These are phyloP conservation scores for Talaromyces sp. DNA, from an alignment of 2,329 filamentous ascomycete genomes.

Conservation along the genomic window DNA sequence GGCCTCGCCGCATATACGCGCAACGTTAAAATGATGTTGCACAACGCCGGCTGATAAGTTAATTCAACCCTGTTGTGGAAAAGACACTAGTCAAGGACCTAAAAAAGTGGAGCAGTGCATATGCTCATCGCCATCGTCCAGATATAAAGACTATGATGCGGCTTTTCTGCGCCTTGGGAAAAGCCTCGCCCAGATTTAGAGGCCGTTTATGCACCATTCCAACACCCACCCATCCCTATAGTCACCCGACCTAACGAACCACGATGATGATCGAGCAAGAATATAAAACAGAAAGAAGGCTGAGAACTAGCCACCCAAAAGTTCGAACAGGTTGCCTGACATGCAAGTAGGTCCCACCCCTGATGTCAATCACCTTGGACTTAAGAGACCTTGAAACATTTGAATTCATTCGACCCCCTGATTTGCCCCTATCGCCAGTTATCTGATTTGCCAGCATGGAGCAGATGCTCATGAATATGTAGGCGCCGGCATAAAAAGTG, in stretches of 20 bases:
- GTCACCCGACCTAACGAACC: neutral
- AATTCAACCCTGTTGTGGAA: neutral
- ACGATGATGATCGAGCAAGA: neutral
- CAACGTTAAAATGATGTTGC: neutral
- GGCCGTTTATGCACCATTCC: neutral
- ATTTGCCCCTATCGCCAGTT: neutral
- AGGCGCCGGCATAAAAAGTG: slow-evolving; percentile 22
- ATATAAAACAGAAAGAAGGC: neutral
- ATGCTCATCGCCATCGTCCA: neutral
- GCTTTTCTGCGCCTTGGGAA: neutral
- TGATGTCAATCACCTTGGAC: neutral
- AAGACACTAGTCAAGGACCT: neutral
- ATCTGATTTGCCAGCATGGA: slow-evolving; percentile 2
- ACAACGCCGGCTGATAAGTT: neutral
- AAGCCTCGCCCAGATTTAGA: neutral
- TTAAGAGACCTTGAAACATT: neutral
- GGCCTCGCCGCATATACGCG: slow-evolving; percentile 3
- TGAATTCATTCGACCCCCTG: neutral
- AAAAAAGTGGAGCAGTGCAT: neutral
- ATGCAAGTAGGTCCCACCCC: slow-evolving; percentile 9
- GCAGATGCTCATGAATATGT: neutral
- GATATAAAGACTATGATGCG: neutral
- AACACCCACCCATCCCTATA: neutral
- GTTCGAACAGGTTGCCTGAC: slow-evolving; percentile 13
- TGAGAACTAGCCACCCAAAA: slow-evolving; percentile 9